Conservation (phyloP, 106 monocot species). For the Dioscorea dumetorum region DNA sequence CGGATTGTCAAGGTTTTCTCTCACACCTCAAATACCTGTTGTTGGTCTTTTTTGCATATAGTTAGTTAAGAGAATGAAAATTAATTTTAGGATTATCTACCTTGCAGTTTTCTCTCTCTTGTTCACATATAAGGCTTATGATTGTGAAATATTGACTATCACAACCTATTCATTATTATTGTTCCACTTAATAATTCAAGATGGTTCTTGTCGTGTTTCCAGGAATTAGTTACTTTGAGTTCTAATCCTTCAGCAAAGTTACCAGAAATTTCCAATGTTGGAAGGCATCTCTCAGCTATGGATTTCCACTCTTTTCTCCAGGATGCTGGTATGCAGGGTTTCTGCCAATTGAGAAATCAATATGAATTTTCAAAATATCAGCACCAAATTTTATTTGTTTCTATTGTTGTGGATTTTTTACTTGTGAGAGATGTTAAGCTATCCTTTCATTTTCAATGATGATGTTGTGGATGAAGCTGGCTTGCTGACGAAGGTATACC, state of each 20-base stretch:
- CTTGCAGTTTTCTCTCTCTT: not conserved
- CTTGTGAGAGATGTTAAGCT: too few species aligned
- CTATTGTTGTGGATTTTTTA: too few species aligned
- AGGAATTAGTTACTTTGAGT: constrained; percentile 90
- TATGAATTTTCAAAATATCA: not conserved
- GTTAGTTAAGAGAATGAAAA: not conserved
- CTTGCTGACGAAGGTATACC: constrained; percentile 1
- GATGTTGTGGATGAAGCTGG: not conserved
- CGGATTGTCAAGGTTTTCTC: constrained; percentile 74
- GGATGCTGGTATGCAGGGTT: constrained; percentile 32
- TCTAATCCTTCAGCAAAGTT: constrained; percentile 43
- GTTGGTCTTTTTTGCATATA: too few species aligned
- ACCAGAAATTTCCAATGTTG: constrained; percentile 70
- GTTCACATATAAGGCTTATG: too few species aligned
- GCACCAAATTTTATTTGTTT: too few species aligned
- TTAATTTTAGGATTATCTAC: not conserved
- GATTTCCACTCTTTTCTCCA: constrained; percentile 81
- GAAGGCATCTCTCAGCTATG: constrained; percentile 74
- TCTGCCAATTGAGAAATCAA: not conserved
- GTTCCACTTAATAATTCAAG: not conserved
- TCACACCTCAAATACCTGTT: not conserved
- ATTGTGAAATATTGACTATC: too few species aligned
- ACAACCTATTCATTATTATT: not conserved
- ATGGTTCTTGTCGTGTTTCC: not conserved
- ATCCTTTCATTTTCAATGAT: too few species aligned